Base-by-base conservation (phyloP, 2,329 filamentous ascomycete genomes). In the Raffaelea arxii region DNA sequence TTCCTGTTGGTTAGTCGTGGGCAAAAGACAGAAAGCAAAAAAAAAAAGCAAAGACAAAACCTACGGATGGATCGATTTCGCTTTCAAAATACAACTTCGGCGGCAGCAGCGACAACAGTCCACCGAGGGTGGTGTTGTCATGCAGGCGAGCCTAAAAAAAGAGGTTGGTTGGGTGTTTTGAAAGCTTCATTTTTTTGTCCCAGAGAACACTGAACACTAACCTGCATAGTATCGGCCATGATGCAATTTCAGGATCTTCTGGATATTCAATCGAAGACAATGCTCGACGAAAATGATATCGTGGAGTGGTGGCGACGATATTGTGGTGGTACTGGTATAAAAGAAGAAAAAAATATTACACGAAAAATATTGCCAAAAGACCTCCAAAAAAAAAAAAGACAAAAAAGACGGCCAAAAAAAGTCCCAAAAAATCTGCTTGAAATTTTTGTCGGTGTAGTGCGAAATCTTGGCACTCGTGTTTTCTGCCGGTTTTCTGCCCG, bases 1-100 rank as follows among this genome's bases (percentile, higher is more conserved):
- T 58, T 92, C 85, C 88, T 94, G 41, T 44, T 10, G 14, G 27
- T 9, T 9, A 16, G 27, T 9, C 9, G 27, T 9, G 27, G 27
- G 27, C 9, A 30, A 16, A 16, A n/a, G n/a, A n/a, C 11, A 18
- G 35, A n/a, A 25, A 22, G 41, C 25, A 22, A 39, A 32, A 19
- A 25, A 43, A 32, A 25, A 41, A 41, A 37, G 49, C n/a, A 18
- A 7, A 25, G 4, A 9, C 49, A 42, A 43, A 55, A 80, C 84
- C 58, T 82, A 91, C 86, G 65, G 76, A 88, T 52, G 77, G 84
- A 61, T 94, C 88, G 62, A 90, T 81, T 47, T 83, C 86, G 62
- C 90, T 82, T 47, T 83, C 86, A 58, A 94, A 95, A 67, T 95
- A 95, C 57, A 88, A 80, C 66, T 92, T 90, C 51, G 88, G 87